Conservation (phyloP, 495 filamentous ascomycete genomes). For the Eremomyces bilateralis region DNA sequence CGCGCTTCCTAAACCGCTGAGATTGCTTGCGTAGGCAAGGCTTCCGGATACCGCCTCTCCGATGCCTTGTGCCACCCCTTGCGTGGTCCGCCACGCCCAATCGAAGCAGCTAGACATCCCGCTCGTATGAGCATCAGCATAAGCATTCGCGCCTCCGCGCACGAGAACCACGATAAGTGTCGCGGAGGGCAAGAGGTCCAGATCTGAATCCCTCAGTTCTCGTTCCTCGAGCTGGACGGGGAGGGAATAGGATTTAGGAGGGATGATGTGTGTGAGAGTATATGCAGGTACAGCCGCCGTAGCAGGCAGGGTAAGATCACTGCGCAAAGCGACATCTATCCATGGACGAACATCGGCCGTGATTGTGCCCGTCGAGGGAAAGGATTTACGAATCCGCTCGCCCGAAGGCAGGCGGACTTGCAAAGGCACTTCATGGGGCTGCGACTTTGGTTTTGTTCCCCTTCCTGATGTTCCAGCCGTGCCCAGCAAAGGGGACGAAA, state of each 20-base stretch:
- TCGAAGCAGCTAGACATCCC: too few relatives aligned
- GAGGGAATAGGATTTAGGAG: slow-evolving; percentile 54
- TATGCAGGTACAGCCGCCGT: slow-evolving; percentile 27
- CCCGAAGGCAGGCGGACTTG: slow-evolving; percentile 78
- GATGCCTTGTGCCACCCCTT: slow-evolving; percentile 5
- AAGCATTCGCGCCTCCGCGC: slow-evolving; percentile 36
- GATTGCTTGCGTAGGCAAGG: not conserved
- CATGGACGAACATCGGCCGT: slow-evolving; percentile 46
- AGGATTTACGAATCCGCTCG: slow-evolving; percentile 47
- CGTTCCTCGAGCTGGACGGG: slow-evolving; percentile 54
- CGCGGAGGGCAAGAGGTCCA: slow-evolving; percentile 53
- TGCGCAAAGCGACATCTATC: slow-evolving; percentile 35
- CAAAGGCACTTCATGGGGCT: slow-evolving; percentile 43
- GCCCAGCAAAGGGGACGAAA: too few relatives aligned
- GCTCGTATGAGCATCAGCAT: slow-evolving; percentile 19
- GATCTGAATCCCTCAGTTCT: slow-evolving; percentile 34
- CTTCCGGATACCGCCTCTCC: slow-evolving; percentile 2
- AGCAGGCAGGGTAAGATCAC: too few relatives aligned
- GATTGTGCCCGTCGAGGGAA: slow-evolving; percentile 36
- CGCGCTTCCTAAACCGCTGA: not conserved
- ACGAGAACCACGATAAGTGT: slow-evolving; percentile 68
- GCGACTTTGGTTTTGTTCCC: too few relatives aligned
- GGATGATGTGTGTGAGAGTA: slow-evolving; percentile 65
- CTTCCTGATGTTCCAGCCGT: too few relatives aligned
- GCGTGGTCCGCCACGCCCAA: slow-evolving; percentile 3